A percentile compares a stretch with the other conserved stretches of the same genome.
These are phyloP conservation scores for Coemansia sp. DNA, from an alignment of 192 early-diverging fungal species.

Conservation along the genomic window DNA sequence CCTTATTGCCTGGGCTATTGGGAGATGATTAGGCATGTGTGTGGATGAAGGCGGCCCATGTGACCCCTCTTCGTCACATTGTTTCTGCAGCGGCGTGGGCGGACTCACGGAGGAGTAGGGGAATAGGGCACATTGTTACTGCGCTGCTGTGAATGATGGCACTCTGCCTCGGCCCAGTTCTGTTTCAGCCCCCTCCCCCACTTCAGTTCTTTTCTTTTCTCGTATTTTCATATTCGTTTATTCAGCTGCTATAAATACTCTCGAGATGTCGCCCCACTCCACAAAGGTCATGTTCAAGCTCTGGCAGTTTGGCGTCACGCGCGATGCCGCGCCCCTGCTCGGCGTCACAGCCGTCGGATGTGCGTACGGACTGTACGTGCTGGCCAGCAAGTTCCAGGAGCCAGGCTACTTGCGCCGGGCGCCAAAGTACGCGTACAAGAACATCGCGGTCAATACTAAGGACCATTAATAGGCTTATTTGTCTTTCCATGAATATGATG, in stretches of 20 bases:
- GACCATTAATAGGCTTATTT: neutral
- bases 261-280: neutral
- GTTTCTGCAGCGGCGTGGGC: neutral
- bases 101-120: neutral
- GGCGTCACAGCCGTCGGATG: slow-evolving; percentile 43
- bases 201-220: neutral
- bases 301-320: slow-evolving; percentile 31
- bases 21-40: too few relatives aligned
- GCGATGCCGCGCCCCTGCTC: slow-evolving; percentile 37
- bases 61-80: slow-evolving; percentile 1
- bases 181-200: neutral
- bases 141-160: neutral
- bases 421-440: slow-evolving; percentile 41
- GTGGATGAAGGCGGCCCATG: neutral
- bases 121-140: neutral
- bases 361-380: slow-evolving; percentile 41
- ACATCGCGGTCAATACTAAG: neutral
- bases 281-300: slow-evolving; percentile 36
- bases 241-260: neutral
- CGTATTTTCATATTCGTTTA: neutral
- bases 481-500: slow-evolving; percentile 12
- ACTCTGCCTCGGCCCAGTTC: too few relatives aligned
- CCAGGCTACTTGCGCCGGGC: slow-evolving; percentile 41
- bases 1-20: too few relatives aligned
- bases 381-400: slow-evolving; percentile 49